Base-by-base conservation (phyloP, 306 rosid genomes). In the Senna tora region DNA sequence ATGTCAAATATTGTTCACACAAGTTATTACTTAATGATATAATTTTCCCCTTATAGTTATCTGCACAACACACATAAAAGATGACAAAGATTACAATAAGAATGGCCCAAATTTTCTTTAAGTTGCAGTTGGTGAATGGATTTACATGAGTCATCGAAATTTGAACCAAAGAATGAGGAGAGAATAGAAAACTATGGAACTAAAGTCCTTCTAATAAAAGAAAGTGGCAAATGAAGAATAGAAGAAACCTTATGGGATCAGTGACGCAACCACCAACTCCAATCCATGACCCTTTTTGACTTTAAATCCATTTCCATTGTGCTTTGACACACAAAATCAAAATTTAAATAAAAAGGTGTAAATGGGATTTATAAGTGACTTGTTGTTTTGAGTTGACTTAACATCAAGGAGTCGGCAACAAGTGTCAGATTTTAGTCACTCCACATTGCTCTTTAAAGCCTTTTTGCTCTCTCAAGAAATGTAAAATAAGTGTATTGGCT, bases 231-330 rank as follows among this genome's bases (percentile, higher is more conserved):
- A 42, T 42, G 67, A 16, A 11, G 54, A 51, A 57, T 34, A 59
- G 15, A 59, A 34, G 72, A 63, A 61, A 45, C 51, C 66, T 36
- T 15, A 12, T 62, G 43, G 49, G 11, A 38, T 38, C 32, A 67
- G 75, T 74, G 75, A 62, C 74, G 56, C 73, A 75, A 66, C 80
- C 12, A 78, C 80, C 80, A 39, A 41, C 72, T 66, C 51, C 58
- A 19, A 56, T 79, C 45, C 0, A 13, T 19, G 61, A 49, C 38
- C 70, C 70, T 22, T 83, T 80, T 75, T 75, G 76, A 72, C 83
- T 84, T 71, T 51, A 34, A 21, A 64, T 62, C 59, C 50, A 20
- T 62, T 53, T 62, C 59, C 50, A 20, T 62, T 53, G 52, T 60
- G 75, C 10, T 74, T 74, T 65, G 47, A n/a, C 14, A 38, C 16